Base-by-base conservation (phyloP, 768 basidiomycete genomes). In the Termitomyces sp. region DNA sequence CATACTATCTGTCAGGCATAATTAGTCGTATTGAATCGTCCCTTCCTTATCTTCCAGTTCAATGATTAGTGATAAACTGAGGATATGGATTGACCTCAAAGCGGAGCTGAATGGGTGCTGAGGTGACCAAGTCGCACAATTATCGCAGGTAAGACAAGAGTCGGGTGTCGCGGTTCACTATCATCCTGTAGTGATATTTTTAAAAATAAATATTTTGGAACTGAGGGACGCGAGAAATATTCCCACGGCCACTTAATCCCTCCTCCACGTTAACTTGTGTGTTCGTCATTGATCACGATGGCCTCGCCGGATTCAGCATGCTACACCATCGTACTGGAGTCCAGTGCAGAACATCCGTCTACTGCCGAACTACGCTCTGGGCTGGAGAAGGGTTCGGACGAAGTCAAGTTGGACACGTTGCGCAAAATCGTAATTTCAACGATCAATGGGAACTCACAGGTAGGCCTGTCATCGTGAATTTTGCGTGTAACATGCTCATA, bases 371-470 rank as follows among this genome's bases (percentile, higher is more conserved):
- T 97, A 45, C 81, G 91, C 58, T 78, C 85, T 56, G 79, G 84
- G 33, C 78, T 98, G 47, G 91, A 99, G 75, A 98, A 97, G 74
- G 95, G 96, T 53, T 87, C 91, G 20, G 94, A 98, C 71, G 96
- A 98, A 62, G 86, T 95, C 76, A 98, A 97, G 76, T 76, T 96
- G 63, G 94, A 98, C 76, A 91, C 94, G 66, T 84, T 98, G 81
- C 84, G 94, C 69, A 88, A 85, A 77, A 95, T 98, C 73, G 88
- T 98, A 59, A 80, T 93, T 53, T 85, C 90, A 35, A 98, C 94
- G 43, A 87, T 97, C 72, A 98, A 96, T 77, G 96, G 95, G 33
- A 94, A 92, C 71, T 79, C 88, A 59, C 91, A 95, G 77, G 95
- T 91, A 64, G 66, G 85, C 66, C 29, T 44, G 50, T 41, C 18